Evolutionary conservation across 2,329 filamentous ascomycete genomes (phyloP).

Genomic region (Xylariomycetidae sp.): DNA sequence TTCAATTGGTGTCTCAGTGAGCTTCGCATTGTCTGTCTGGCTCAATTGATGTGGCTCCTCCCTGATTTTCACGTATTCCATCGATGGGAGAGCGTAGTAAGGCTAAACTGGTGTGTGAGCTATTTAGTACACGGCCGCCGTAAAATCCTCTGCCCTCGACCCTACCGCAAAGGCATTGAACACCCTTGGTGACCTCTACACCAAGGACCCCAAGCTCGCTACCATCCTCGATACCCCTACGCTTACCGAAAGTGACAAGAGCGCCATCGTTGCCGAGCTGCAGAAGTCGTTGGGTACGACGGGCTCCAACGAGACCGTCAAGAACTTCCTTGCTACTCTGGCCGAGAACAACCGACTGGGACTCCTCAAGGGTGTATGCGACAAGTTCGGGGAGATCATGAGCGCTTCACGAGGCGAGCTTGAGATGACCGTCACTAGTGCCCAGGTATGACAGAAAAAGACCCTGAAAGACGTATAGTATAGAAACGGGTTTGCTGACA

Average conservation of each 20-base stretch:
- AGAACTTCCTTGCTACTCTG: constrained; percentile 88
- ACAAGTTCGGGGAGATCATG: constrained; percentile 86
- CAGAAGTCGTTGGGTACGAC: constrained; percentile 70
- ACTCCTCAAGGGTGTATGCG: constrained; percentile 73
- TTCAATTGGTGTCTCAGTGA: too few species aligned
- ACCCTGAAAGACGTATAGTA: too few species aligned
- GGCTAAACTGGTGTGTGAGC: constrained; percentile 30
- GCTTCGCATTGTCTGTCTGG: too few species aligned
- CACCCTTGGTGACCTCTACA: constrained; percentile 65
- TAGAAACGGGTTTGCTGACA: too few species aligned
- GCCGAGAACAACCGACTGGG: constrained; percentile 95
- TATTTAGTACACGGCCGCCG: constrained; percentile 88
- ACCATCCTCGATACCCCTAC: constrained; percentile 75
- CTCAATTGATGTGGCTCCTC: too few species aligned
- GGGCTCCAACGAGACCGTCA: constrained; percentile 72
- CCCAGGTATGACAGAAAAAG: too few species aligned
- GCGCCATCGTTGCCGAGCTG: constrained; percentile 79
- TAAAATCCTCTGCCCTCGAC: constrained; percentile 83
- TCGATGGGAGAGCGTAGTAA: too few species aligned
- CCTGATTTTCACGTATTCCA: too few species aligned
- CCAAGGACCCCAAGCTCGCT: constrained; percentile 78
- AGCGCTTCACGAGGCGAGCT: constrained; percentile 87
- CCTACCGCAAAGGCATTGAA: constrained; percentile 75
- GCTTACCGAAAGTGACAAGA: constrained; percentile 75
- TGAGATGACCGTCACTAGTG: constrained; percentile 87